Evolutionary conservation across 208 protist species (phyloP).

Genomic region (Crithidia mellificae): DNA sequence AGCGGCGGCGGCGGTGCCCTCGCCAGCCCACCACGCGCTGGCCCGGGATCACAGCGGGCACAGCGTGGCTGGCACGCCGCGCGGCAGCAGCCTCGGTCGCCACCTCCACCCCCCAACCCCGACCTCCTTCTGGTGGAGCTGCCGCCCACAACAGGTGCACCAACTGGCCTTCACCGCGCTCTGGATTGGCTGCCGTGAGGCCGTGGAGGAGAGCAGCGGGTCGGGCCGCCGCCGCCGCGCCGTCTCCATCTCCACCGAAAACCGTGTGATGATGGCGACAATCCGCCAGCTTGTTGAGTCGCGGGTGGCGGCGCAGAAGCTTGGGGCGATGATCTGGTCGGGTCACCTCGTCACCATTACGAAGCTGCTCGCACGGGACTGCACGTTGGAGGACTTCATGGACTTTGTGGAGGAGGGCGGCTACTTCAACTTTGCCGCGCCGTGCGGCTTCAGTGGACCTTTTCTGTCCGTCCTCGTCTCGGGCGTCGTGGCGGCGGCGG

Average conservation of each 20-base stretch:
- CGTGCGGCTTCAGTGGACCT: constrained; percentile 38
- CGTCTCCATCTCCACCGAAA: constrained; percentile 50
- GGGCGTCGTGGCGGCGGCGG: constrained; percentile 27
- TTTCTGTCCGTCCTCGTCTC: constrained; percentile 42
- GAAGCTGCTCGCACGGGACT: constrained; percentile 56
- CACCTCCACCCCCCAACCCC: constrained; percentile 18
- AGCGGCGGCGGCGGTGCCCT: neutral
- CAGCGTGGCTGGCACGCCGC: constrained; percentile 10
- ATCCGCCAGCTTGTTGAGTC: constrained; percentile 42
- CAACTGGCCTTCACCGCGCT: constrained; percentile 53
- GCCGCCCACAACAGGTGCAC: constrained; percentile 67
- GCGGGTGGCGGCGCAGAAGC: constrained; percentile 30
- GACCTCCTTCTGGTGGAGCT: constrained; percentile 55
- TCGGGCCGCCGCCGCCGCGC: constrained; percentile 48
- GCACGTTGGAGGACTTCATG: constrained; percentile 66
- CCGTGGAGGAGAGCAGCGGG: constrained; percentile 39
- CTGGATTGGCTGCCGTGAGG: constrained; percentile 61
- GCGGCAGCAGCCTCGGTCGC: constrained; percentile 12
- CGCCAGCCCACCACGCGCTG: constrained; percentile 3
- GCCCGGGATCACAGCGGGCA: constrained; percentile 19
- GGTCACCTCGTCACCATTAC: constrained; percentile 67
- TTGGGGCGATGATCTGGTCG: constrained; percentile 48
- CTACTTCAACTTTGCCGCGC: constrained; percentile 32
- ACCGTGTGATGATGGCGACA: constrained; percentile 41
- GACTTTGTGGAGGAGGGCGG: constrained; percentile 54